Base-by-base conservation (phyloP, 441 rosid species). In the Syzygium malaccense region DNA sequence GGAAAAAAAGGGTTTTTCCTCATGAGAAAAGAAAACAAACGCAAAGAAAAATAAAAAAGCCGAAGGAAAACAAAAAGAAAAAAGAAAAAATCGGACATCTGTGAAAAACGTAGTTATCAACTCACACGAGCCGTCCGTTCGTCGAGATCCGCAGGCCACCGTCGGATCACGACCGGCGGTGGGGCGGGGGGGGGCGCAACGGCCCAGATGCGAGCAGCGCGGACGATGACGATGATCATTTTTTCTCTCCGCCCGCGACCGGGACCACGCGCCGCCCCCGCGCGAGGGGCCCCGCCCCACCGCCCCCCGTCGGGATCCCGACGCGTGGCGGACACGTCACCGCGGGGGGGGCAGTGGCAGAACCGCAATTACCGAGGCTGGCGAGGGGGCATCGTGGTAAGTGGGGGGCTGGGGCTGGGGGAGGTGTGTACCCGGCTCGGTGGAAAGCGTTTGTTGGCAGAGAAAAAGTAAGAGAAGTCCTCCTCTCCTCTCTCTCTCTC, bases 21-120 rank as follows among this genome's bases (percentile, higher is more conserved):
- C 15, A 14, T 60, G 68, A 32, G 25, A 9, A 37, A 71, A 6
- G 51, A 25, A 71, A 71, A 20, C 28, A 71, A 20, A 37, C 3
- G 14, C 48, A 37, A 71, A 12, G 14, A 26, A 13, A 5, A 58
- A 58, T 23, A 5, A 11, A 13, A 71, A 37, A 18, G 4, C 10
- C 10, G 10, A 0, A 15, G 30, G 17, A 26, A n/a, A n/a, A n/a
- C 4, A 68, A 37, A 37, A 71, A n/a, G 14, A n/a, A 13, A 6
- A 20, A 19, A 19, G 20, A 19, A 19, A 68, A 37, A 37, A 71
- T 33, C 12, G 26, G 48, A 14, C 10, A 12, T 8, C 0, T 0
- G 79, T 41, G 79, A 1, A 68, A 68, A 68, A 19, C 48, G n/a
- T n/a, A n/a, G n/a, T n/a, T n/a, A 64, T 64, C 75, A 23, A 37